Percentiles rank a stretch among this genome's conserved stretches.
Conservation (phyloP, 176 grass and related monocot genomes). For the Aegilops tauschii region DNA sequence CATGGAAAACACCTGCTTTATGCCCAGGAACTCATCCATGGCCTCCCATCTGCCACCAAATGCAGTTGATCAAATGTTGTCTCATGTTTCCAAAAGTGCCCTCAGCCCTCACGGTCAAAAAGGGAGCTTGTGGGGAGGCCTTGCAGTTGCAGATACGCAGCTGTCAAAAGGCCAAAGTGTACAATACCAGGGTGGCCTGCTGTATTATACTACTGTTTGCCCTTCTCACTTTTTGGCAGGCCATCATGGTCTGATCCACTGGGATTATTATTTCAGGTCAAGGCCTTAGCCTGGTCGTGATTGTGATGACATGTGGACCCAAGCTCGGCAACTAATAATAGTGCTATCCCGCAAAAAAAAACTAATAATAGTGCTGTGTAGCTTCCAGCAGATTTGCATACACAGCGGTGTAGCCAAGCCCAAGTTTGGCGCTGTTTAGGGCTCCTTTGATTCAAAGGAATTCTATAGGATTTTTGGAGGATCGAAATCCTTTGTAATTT, state of each 20-base stretch:
- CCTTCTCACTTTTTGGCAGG: slow-evolving; percentile 13
- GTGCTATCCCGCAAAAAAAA: not conserved
- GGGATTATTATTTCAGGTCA: slow-evolving; percentile 19
- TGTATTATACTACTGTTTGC: slow-evolving; percentile 27
- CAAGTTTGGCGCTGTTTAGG: no score
- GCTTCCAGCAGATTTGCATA: not conserved
- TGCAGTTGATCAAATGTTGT: not conserved
- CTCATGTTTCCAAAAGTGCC: not conserved
- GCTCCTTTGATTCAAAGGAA: no score
- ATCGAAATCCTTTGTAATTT: no score
- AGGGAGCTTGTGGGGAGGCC: not conserved
- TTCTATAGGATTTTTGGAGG: no score
- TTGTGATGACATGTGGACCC: not conserved
- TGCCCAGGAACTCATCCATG: not conserved
- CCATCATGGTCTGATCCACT: slow-evolving; percentile 18
- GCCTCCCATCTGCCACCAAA: slow-evolving; percentile 20
- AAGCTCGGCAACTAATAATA: not conserved
- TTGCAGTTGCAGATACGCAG: not conserved
- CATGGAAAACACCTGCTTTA: not conserved
- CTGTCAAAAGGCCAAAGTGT: slow-evolving; percentile 30
- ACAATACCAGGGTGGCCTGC: slow-evolving; percentile 13
- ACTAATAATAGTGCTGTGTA: slow-evolving; percentile 1
- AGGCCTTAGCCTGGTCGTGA: slow-evolving; percentile 12
- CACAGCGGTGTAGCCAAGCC: no score
- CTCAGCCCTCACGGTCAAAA: not conserved